Conservation (phyloP, 805 yeast species). For the Yarrowia yakushimensis region DNA sequence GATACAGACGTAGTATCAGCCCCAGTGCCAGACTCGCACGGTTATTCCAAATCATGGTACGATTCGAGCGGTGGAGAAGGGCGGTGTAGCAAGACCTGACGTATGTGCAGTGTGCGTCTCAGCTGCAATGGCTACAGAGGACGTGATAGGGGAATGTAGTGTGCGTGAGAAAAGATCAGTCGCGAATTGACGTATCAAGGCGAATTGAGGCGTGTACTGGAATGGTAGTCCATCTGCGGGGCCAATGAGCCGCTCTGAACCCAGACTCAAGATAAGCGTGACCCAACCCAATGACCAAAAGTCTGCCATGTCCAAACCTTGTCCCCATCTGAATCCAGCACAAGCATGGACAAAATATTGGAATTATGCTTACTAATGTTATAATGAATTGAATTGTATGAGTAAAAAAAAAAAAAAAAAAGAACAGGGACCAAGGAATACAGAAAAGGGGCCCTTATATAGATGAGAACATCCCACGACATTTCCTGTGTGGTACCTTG, state of each 20-base stretch:
- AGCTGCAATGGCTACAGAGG: background rate
- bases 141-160: background rate
- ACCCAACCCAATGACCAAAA: background rate
- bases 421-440: too few relatives aligned
- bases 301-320: background rate
- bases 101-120: background rate
- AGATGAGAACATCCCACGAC: too few relatives aligned
- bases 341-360: too few relatives aligned
- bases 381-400: too few relatives aligned
- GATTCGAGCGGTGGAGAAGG: background rate
- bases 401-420: too few relatives aligned
- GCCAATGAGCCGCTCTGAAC: background rate
- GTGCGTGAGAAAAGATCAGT: too few relatives aligned
- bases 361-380: too few relatives aligned
- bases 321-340: too few relatives aligned
- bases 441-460: too few relatives aligned
- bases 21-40: slow-evolving; percentile 1
- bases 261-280: background rate
- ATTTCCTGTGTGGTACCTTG: too few relatives aligned
- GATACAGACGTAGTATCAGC: slow-evolving; percentile 32
- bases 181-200: background rate
- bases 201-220: background rate
- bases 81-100: background rate
- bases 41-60: slow-evolving; percentile 2
- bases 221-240: background rate